Evolutionary conservation across 768 basidiomycete species (phyloP).

Genomic region (Collybiopsis luxurians): DNA sequence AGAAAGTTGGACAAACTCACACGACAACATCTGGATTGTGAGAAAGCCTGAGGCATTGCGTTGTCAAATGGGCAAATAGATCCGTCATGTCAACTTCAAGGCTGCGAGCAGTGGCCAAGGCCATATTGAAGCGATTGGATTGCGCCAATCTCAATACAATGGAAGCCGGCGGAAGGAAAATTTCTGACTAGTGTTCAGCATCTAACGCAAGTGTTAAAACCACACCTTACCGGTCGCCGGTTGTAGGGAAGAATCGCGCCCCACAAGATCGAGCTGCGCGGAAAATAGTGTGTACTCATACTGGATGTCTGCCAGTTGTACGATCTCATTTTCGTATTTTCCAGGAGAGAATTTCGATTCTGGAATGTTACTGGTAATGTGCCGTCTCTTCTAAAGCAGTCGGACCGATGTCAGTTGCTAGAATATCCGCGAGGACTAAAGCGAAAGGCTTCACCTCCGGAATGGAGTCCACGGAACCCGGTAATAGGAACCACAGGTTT

Average conservation of each 20-base stretch:
- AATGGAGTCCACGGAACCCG: conserved; percentile 43
- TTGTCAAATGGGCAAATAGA: conserved; percentile 73
- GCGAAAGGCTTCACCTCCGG: conserved; percentile 41
- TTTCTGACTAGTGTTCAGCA: conserved; percentile 37
- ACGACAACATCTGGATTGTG: conserved; percentile 55
- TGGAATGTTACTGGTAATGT: conserved; percentile 71
- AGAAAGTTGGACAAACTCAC: conserved; percentile 35
- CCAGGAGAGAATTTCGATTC: conserved; percentile 64
- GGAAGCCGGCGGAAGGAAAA: conserved; percentile 53
- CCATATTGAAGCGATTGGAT: conserved; percentile 72
- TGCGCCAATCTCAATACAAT: conserved; percentile 80
- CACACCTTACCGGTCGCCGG: conserved; percentile 63
- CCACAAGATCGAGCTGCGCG: conserved; percentile 74
- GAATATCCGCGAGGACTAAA: conserved; percentile 14
- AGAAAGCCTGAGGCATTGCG: conserved; percentile 75
- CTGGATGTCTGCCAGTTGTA: conserved; percentile 77
- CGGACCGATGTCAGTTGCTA: conserved; percentile 9
- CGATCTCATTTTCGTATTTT: conserved; percentile 70
- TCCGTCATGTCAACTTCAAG: conserved; percentile 87
- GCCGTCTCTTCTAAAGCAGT: conserved; percentile 70
- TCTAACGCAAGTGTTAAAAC: too few relatives aligned
- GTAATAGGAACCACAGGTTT: conserved; percentile 81
- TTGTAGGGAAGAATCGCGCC: conserved; percentile 59
- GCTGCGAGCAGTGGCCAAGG: conserved; percentile 71
- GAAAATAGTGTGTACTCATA: conserved; percentile 75